Evolutionary conservation across 129 eudicot genomes (phyloP), one percentile per base, ranked within the genome.

Genomic region (Erigeron canadensis): DNA sequence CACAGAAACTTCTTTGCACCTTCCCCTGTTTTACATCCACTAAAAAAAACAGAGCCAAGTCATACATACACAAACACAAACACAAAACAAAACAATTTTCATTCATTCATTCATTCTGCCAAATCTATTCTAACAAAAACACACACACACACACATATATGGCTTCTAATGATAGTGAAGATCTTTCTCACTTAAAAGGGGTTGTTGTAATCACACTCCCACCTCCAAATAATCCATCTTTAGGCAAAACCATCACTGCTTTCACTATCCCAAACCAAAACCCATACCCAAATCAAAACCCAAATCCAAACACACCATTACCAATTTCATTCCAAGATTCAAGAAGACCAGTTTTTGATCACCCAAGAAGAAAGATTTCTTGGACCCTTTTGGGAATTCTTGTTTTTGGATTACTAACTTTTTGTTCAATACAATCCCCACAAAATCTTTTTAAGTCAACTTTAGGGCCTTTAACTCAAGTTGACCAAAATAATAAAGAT

Each of bases 191-290:
- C 47, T 45, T 80, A 41, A 84, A 79, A 65, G 84, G 82, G 41
- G 54, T 88, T 48, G 95, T 87, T 3, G 76, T 86, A 50, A 86
- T 89, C 80, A 81, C 90, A 56, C 77, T 89, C 6, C 96, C 96
- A 7, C 96, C 93, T 23, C 18, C 82, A 39, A 67, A 89, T 44
- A 82, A 89, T 64, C 92, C 92, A 64, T 89, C 96, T 22, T 70
- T 80, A 9, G 96, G 96, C 78, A 89, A 89, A 80, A 89, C 93
- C 48, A 81, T 89, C 5, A 86, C 96, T 11, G 86, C 89, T 21
- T 80, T 79, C 63, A 81, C 91, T 7, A 40, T 86, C 66, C 62
- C 85, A 66, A 79, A 80, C 65, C 56, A 61, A 65, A 42, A 76
- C n/a, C 22, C 63, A 48, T 37, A 23, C 48, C 81, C 41, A 55